Percentiles rank a stretch among this genome's conserved stretches.
Conservation (phyloP, 1,139 yeast genomes). For the Candida sp. region DNA sequence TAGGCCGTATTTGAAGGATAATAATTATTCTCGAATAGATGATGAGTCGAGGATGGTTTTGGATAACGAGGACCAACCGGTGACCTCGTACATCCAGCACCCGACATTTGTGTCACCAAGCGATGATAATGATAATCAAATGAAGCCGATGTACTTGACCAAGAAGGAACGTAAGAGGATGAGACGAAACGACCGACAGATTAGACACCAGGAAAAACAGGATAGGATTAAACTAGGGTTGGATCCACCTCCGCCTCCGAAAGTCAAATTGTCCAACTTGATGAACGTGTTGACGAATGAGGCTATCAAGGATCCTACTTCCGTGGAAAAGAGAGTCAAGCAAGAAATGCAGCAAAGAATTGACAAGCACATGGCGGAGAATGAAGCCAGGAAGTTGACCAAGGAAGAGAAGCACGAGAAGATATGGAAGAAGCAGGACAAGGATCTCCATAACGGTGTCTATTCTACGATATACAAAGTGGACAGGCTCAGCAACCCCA, state of each 20-base stretch:
- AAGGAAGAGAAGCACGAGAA: slow-evolving; percentile 61
- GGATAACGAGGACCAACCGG: slow-evolving; percentile 50
- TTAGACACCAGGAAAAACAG: slow-evolving; percentile 69
- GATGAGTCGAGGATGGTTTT: slow-evolving; percentile 22
- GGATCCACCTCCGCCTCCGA: slow-evolving; percentile 90
- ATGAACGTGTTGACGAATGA: slow-evolving; percentile 88
- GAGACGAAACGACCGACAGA: slow-evolving; percentile 72
- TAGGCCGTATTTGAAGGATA: slow-evolving; percentile 43
- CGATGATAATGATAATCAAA: slow-evolving; percentile 50
- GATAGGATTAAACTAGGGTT: slow-evolving; percentile 82
- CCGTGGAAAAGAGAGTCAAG: slow-evolving; percentile 74
- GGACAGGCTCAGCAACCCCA: slow-evolving; percentile 58
- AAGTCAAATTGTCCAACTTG: slow-evolving; percentile 80
- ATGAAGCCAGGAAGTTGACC: slow-evolving; percentile 64
- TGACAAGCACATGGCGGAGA: slow-evolving; percentile 61
- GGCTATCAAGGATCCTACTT: slow-evolving; percentile 90
- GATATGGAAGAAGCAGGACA: slow-evolving; percentile 47
- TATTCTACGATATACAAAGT: slow-evolving; percentile 65
- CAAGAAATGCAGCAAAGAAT: slow-evolving; percentile 70
- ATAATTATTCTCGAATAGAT: slow-evolving; percentile 26
- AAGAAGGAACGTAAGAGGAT: slow-evolving; percentile 77
- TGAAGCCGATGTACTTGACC: slow-evolving; percentile 64
- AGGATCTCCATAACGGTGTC: slow-evolving; percentile 51
- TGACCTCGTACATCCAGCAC: slow-evolving; percentile 75
- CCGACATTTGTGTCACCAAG: slow-evolving; percentile 72